These are phyloP conservation scores for Coemansia interrupta DNA, from an alignment of 192 early-diverging fungal species.

Conservation along the genomic window DNA sequence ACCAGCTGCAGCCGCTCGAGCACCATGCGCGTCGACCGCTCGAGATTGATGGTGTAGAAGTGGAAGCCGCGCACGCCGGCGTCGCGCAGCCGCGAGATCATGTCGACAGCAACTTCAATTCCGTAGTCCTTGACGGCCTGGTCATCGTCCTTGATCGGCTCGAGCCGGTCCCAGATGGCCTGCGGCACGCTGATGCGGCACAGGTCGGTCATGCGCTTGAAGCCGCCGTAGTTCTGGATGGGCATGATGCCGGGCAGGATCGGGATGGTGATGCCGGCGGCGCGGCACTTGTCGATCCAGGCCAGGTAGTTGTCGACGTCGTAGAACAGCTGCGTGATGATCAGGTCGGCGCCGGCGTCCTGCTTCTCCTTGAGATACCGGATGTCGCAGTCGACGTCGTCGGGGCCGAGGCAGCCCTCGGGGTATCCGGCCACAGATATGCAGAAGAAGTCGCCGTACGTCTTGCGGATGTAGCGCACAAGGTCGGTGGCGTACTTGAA, in stretches of 20 bases:
- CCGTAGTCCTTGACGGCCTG: conserved; percentile 94
- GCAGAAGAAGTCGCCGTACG: conserved; percentile 92
- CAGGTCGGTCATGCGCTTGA: conserved; percentile 87
- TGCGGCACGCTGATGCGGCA: conserved; percentile 86
- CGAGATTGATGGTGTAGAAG: conserved; percentile 95
- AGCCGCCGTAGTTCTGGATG: conserved; percentile 89
- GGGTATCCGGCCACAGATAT: conserved; percentile 96
- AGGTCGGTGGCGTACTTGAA: conserved; percentile 86
- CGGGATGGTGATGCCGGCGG: conserved; percentile 70
- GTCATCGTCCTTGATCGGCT: conserved; percentile 98
- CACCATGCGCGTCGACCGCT: conserved; percentile 80
- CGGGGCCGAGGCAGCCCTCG: conserved; percentile 85
- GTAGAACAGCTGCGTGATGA: conserved; percentile 95
- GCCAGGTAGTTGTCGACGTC: conserved; percentile 82
- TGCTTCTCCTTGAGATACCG: conserved; percentile 79
- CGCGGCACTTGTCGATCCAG: conserved; percentile 75
- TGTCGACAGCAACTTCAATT: conserved; percentile 75
- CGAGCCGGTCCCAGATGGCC: conserved; percentile 77
- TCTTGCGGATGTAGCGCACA: conserved; percentile 82
- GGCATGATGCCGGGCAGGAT: conserved; percentile 97
- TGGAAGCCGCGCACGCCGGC: conserved; percentile 80
- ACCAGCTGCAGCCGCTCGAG: conserved; percentile 81
- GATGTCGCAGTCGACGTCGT: conserved; percentile 73
- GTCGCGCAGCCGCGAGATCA: conserved; percentile 75
- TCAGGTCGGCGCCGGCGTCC: conserved; percentile 88